Percentiles rank a stretch among this genome's conserved stretches.
phyloP scores from a whole-genome alignment of 2,329 filamentous ascomycete species.

The Phyllosticta citriasiana region DNA sequence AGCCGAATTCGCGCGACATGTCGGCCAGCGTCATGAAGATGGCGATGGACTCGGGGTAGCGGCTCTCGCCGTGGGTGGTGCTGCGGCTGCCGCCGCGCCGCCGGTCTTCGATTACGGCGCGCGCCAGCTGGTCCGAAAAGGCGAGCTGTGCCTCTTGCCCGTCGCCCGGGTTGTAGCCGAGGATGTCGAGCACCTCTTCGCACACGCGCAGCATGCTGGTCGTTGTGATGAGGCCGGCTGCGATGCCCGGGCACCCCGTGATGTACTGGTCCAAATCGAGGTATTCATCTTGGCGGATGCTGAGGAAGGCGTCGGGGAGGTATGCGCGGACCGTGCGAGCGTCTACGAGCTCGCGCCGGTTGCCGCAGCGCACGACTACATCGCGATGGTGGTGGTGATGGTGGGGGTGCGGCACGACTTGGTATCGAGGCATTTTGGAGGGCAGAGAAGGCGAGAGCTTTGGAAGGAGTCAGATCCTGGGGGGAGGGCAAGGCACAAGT shows the following conservation, averaged over 20 bases:
- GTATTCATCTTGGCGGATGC: background rate
- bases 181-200: background rate
- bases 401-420: background rate
- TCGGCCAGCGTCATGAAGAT: slow-evolving; percentile 4
- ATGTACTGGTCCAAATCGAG: slow-evolving; percentile 4
- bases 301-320: background rate
- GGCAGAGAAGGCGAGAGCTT: background rate
- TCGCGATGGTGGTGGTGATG: slow-evolving; percentile 1
- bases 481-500: background rate
- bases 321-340: slow-evolving; percentile 1
- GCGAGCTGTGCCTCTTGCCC: background rate
- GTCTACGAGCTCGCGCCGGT: background rate
- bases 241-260: background rate
- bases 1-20: slow-evolving; percentile 1
- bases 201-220: background rate
- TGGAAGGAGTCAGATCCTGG: background rate
- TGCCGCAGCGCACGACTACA: background rate
- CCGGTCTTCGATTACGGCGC: background rate
- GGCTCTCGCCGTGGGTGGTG: background rate
- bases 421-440: background rate
- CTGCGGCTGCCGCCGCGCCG: background rate
- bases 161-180: background rate
- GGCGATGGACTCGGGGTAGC: background rate
- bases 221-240: background rate
- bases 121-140: background rate